These are phyloP conservation scores for Camelina laxa DNA, from an alignment of 345 rosid genomes.

Conservation along the genomic window DNA sequence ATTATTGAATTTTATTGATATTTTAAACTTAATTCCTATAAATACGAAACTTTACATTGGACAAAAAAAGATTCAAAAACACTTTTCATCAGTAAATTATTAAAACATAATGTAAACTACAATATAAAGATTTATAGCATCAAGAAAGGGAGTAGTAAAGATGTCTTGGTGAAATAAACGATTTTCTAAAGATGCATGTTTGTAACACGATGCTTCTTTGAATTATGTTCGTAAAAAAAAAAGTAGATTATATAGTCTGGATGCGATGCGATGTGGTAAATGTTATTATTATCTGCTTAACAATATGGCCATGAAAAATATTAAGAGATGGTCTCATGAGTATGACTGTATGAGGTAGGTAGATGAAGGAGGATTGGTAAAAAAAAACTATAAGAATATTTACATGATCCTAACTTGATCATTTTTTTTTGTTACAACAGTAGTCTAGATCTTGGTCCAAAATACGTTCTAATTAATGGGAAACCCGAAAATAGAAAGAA, in stretches of 20 bases:
- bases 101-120: background rate
- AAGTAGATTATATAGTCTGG: background rate
- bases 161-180: background rate
- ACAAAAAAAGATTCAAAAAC: background rate
- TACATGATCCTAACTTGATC: background rate
- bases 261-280: slow-evolving; percentile 7
- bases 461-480: background rate
- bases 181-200: no score
- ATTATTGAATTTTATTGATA: background rate
- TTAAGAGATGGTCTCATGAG: background rate
- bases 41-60: background rate
- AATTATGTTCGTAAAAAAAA: no score
- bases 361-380: background rate
- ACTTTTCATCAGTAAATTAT: background rate
- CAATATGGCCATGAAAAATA: background rate
- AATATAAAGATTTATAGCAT: background rate
- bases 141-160: background rate
- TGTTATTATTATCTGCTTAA: background rate
- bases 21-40: no score
- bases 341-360: background rate
- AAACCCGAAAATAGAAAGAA: background rate
- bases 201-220: no score
- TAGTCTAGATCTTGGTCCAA: slow-evolving; percentile 6
- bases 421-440: background rate
- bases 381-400: background rate